Percentiles rank a stretch among this genome's conserved stretches.
phyloP scores from a whole-genome alignment of 75 land plant genomes.

The Picea glauca region DNA sequence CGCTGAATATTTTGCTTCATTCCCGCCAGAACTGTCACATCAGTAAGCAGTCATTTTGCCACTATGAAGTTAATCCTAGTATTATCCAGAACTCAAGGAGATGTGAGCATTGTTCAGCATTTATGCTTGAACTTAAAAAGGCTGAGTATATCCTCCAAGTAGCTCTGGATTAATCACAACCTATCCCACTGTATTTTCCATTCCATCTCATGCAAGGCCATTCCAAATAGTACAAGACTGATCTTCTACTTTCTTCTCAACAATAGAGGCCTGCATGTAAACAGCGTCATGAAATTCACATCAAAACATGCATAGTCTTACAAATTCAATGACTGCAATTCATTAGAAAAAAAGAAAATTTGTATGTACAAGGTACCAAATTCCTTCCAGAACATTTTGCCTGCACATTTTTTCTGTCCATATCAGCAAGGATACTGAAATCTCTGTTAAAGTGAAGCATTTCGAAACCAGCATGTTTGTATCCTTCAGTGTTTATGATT shows the following conservation, averaged over 20 bases:
- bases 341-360: slow-evolving; percentile 19
- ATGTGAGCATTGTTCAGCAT: slow-evolving; percentile 29
- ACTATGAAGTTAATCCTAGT: too few species aligned
- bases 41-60: slow-evolving; percentile 21
- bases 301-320: slow-evolving; percentile 61
- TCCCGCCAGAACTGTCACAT: slow-evolving; percentile 10
- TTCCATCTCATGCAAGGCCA: slow-evolving; percentile 14
- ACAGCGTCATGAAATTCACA: slow-evolving; percentile 68
- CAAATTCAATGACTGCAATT: slow-evolving; percentile 18
- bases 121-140: slow-evolving; percentile 21
- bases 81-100: too few species aligned
- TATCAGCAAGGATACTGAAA: slow-evolving; percentile 59
- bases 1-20: slow-evolving; percentile 16
- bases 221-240: slow-evolving; percentile 21
- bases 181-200: slow-evolving; percentile 8
- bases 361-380: slow-evolving; percentile 60
- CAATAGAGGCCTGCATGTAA: slow-evolving; percentile 57
- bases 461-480: slow-evolving; percentile 31
- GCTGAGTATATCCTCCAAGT: slow-evolving; percentile 36
- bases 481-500: slow-evolving; percentile 71
- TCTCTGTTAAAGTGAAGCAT: slow-evolving; percentile 68
- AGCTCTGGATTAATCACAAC: slow-evolving; percentile 74
- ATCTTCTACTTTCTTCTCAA: slow-evolving; percentile 35
- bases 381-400: slow-evolving; percentile 56
- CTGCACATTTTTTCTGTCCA: slow-evolving; percentile 33